Evolutionary conservation across 305 asterid genomes (phyloP).

Genomic region (Fraxinus angustifolia): DNA sequence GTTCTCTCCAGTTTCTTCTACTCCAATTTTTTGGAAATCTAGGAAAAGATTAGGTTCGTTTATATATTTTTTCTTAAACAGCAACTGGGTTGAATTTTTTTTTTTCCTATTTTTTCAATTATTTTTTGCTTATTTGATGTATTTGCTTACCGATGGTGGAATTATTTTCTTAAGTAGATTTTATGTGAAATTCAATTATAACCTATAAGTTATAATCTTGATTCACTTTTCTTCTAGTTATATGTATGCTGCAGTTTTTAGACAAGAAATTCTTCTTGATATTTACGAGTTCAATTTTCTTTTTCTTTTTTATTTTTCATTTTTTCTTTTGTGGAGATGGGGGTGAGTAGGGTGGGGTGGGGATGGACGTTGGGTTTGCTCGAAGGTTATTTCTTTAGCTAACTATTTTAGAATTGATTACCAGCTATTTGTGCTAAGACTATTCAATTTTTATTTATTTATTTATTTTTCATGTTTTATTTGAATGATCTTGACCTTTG

Average conservation of each 20-base stretch:
- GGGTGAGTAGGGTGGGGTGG: slow-evolving; percentile 1
- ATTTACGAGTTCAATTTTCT: not conserved
- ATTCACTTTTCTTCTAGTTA: not conserved
- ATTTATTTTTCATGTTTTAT: not conserved
- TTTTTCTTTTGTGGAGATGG: not conserved
- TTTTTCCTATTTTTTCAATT: not conserved
- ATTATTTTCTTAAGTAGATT: not conserved
- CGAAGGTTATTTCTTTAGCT: slow-evolving; percentile 32
- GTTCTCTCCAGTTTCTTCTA: slow-evolving; percentile 65
- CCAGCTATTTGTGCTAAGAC: not conserved
- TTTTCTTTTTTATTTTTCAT: too few species aligned
- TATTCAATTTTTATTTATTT: not conserved
- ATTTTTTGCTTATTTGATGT: not conserved
- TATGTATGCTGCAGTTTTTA: not conserved
- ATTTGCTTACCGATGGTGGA: not conserved
- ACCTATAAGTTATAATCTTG: not conserved
- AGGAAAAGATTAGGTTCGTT: slow-evolving; percentile 58
- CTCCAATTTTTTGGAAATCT: slow-evolving; percentile 82
- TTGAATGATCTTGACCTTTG: not conserved
- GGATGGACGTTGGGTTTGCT: slow-evolving; percentile 25
- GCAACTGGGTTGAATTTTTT: not conserved
- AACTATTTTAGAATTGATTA: slow-evolving; percentile 23
- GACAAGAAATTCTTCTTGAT: not conserved
- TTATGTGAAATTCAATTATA: not conserved
- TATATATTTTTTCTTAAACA: not conserved